phyloP scores from a whole-genome alignment of 768 basidiomycete species.

The Pisolithus albus region DNA sequence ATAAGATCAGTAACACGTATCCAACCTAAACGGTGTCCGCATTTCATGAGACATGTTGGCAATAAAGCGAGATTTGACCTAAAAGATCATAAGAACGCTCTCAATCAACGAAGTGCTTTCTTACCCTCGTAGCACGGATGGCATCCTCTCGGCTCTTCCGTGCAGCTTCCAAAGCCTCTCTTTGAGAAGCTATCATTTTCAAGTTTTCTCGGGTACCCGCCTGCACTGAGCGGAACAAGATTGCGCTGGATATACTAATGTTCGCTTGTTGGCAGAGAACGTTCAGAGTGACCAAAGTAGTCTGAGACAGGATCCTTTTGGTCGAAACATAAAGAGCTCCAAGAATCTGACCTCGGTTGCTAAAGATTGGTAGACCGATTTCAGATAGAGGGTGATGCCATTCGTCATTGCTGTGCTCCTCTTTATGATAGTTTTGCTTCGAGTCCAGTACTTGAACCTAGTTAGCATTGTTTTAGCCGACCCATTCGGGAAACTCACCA shows the following conservation, averaged over 20 bases:
- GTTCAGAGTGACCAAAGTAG: conserved; percentile 54
- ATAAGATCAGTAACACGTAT: background rate
- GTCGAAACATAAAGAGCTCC: conserved; percentile 64
- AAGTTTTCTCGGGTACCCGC: conserved; percentile 67
- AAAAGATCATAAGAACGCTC: background rate
- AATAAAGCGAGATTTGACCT: conserved; percentile 76
- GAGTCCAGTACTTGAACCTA: conserved; percentile 49
- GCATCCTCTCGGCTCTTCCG: conserved; percentile 67
- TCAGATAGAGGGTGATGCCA: conserved; percentile 58
- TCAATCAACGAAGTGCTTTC: background rate
- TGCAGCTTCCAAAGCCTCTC: conserved; percentile 63
- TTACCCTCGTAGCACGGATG: conserved; percentile 63
- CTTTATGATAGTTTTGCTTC: conserved; percentile 53
- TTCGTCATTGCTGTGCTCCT: conserved; percentile 60
- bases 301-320: conserved; percentile 56
- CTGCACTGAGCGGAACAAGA: conserved; percentile 70
- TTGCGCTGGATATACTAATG: conserved; percentile 67
- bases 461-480: background rate
- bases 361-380: conserved; percentile 65
- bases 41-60: conserved; percentile 76
- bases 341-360: conserved; percentile 70
- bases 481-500: conserved; percentile 35
- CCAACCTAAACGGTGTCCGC: conserved; percentile 63
- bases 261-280: conserved; percentile 69
- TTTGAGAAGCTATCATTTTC: conserved; percentile 70